Base-by-base conservation (phyloP, 805 yeast species). In the Zygosaccharomyces bisporus region DNA sequence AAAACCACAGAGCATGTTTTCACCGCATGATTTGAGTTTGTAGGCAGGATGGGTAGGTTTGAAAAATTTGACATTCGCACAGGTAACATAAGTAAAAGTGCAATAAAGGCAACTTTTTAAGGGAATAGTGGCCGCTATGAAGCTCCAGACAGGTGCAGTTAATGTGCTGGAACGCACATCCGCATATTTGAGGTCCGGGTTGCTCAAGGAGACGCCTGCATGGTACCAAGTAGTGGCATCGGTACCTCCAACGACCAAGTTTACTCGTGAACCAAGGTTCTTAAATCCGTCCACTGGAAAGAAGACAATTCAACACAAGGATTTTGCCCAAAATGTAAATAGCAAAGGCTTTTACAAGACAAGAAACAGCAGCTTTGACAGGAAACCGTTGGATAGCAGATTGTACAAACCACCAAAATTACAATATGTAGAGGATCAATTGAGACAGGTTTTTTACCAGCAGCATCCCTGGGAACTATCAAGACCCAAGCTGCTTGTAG, bases 401-500 rank as follows among this genome's bases (percentile, higher is more conserved):
- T 41, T 64, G 12, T 63, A 58, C 42, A 56, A 44, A 38, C 54
- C 67, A 6, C 58, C 65, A 3, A 61, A 61, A 39, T 53, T 70
- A 30, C 52, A 51, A 18, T 70, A 57, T 45, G 59, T 69, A 4
- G 75, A 91, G 65, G 99, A 93, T 66, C 80, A 83, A 55, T 67
- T 93, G 54, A 79, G 99, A 69, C 73, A 77, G 37, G 71, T 85
- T 18, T 93, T 93, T 60, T 91, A 83, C 66, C 80, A 80, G 47
- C 96, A 90, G 62, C 99, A 93, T 67, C 99, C 99, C 5, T 93
- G 99, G 99, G 99, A 93, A 67, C 71, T 90, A 43, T 87, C 98
- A 1, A 77, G 95, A 54, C 96, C 98, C 10, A 86, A 86, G 61
- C 74, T 79, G 21, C 68, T 93, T 53, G 74, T 89, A 36, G 99